These are phyloP conservation scores for Pyrenochaeta sp. DNA, from an alignment of 2,329 filamentous ascomycete genomes.

Conservation along the genomic window DNA sequence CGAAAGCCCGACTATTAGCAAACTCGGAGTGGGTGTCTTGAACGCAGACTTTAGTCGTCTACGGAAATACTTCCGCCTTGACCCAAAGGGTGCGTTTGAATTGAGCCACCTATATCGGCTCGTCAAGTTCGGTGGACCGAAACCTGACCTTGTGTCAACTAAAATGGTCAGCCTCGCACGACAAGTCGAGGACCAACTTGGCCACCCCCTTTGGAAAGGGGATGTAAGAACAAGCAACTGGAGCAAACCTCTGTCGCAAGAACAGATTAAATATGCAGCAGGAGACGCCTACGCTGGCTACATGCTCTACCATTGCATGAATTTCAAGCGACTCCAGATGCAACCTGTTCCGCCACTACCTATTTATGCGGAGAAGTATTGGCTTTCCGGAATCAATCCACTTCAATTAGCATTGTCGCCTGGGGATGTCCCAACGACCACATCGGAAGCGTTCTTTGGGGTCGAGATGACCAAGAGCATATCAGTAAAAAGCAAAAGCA, in stretches of 20 bases:
- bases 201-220: conserved; percentile 82
- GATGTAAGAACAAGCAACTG: conserved; percentile 79
- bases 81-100: conserved; percentile 76
- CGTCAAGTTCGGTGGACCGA: conserved; percentile 69
- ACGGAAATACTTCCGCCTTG: conserved; percentile 69
- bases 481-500: conserved; percentile 1
- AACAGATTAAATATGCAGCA: conserved; percentile 79
- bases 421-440: conserved; percentile 23
- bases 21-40: conserved; percentile 79
- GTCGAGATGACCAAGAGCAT: conserved; percentile 15
- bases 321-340: conserved; percentile 67
- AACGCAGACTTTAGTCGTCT: conserved; percentile 70
- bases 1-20: conserved; percentile 73
- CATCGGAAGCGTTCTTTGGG: conserved; percentile 33
- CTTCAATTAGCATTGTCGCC: conserved; percentile 28
- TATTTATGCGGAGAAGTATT: conserved; percentile 41
- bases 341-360: conserved; percentile 31
- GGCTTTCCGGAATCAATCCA: conserved; percentile 15
- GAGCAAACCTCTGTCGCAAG: conserved; percentile 67
- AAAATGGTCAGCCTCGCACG: conserved; percentile 70
- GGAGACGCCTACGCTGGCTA: conserved; percentile 86
- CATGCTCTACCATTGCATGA: conserved; percentile 76
- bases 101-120: conserved; percentile 83
- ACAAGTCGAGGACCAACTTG: conserved; percentile 75
- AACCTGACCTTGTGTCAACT: conserved; percentile 49